Evolutionary conservation across 768 basidiomycete genomes (phyloP), one percentile per base, ranked within the genome.

Genomic region (Lactarius psammicola): DNA sequence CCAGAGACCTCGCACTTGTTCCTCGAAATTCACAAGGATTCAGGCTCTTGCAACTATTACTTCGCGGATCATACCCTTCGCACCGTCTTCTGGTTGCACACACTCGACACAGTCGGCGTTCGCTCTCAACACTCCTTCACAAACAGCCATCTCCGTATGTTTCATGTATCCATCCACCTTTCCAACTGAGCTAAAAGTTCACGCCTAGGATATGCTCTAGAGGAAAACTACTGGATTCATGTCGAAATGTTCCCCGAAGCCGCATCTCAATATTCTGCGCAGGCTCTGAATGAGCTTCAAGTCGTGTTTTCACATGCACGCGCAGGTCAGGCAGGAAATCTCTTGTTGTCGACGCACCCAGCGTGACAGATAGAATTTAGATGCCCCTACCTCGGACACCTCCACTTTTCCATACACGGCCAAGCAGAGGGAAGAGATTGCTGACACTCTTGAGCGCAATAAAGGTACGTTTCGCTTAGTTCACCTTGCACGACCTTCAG

Each of bases 191-290:
- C 55, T 31, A n/a, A 56, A 15, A 2, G 33, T 56, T n/a, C 9
- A 18, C 4, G 11, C n/a, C 1, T 7, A 56, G 55, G 33, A 34
- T 31, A 56, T 34, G 9, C 42, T 18, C 20, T 67, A 33, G 57
- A 67, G 18, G 66, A 67, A 28, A 67, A 67, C 26, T 67, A 67
- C 28, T 67, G 62, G 66, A 53, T 15, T 8, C 66, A 67, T 11
- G 57, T 67, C 4, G 66, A 55, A 17, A 54, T 67, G 61, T 67
- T 67, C 42, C 66, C 62, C 10, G 51, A 42, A 13, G 42, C 57
- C 9, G 61, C 57, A 0, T 30, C 42, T 1, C 40, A 38, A 30
- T 59, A 67, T 46, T n/a, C 61, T 36, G 3, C 13, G 8, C 18
- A 6, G 5, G 66, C 66, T 3, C 46, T 66, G 33, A 59, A 63